These are phyloP conservation scores for Suillus cothurnatus DNA, from an alignment of 768 basidiomycete species.

Conservation along the genomic window DNA sequence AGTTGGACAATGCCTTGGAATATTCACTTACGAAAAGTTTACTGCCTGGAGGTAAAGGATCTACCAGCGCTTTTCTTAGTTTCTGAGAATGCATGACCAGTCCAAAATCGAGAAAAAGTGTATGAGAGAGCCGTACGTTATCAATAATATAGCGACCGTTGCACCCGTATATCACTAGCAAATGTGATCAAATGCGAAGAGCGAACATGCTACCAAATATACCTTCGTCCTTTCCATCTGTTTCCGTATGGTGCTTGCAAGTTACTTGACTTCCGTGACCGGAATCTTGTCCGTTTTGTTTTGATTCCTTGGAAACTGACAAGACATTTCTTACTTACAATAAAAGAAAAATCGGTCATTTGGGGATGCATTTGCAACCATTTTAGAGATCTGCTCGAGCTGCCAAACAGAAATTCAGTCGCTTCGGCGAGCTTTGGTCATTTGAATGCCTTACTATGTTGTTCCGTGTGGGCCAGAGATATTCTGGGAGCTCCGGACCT, in stretches of 20 bases:
- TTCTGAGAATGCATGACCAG: slow-evolving; percentile 13
- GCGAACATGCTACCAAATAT: background rate
- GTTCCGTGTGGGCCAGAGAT: slow-evolving; percentile 41
- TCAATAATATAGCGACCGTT: slow-evolving; percentile 21
- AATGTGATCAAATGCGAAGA: background rate
- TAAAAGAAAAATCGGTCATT: slow-evolving; percentile 61
- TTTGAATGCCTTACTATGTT: slow-evolving; percentile 43
- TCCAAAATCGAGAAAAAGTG: slow-evolving; percentile 24
- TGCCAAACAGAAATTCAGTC: slow-evolving; percentile 19
- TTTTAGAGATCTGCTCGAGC: slow-evolving; percentile 43
- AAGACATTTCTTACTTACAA: slow-evolving; percentile 38
- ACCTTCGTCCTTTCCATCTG: slow-evolving; percentile 60
- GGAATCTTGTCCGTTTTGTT: slow-evolving; percentile 36
- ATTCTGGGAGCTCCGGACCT: slow-evolving; percentile 22
- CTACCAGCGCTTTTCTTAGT: slow-evolving; percentile 25
- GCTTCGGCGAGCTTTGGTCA: background rate
- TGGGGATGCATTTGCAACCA: slow-evolving; percentile 45
- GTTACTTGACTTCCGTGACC: slow-evolving; percentile 52
- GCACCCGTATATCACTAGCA: slow-evolving; percentile 17
- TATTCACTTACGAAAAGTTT: slow-evolving; percentile 28
- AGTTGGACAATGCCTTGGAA: background rate
- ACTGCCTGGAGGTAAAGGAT: slow-evolving; percentile 29
- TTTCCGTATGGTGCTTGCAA: slow-evolving; percentile 45
- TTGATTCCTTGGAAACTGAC: background rate
- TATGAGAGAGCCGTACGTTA: slow-evolving; percentile 18